Evolutionary conservation across 495 filamentous ascomycete genomes (phyloP), one percentile per base, ranked within the genome.

Genomic region (Trichocladium uniseriatum): DNA sequence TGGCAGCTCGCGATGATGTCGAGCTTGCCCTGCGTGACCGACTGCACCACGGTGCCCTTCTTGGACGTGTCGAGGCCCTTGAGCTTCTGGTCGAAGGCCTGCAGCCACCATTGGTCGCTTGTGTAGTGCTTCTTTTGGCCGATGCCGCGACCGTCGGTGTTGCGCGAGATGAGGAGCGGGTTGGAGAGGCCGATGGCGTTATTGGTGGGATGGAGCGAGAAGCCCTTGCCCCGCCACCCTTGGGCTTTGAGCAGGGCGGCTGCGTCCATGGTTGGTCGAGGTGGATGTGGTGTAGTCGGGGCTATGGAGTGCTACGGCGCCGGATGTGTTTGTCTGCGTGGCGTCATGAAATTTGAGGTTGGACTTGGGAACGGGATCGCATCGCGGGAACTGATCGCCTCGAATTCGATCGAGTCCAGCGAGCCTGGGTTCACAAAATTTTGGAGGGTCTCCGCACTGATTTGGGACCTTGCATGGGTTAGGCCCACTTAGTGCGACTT

Each of bases 181-280:
- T 76, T 77, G 11, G 76, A 74, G 7, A 91, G 75, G 22, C 86
- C 86, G 28, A 77, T 80, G 21, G 71, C 69, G 58, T 78, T 76
- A 70, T 69, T 65, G 39, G 79, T 79, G 10, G 82, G 76, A 61
- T 89, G 82, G 9, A 91, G 75, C 0, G 84, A 78, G 65, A 84
- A 80, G 55, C 86, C 86, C 22, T 77, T 74, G 52, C 86, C 86
- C 51, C 78, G 78, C 86, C 86, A 91, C 55, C 86, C 86, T 70
- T 86, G 83, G 59, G 77, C 75, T 51, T 79, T 79, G 51, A 91
- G 80, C 62, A 63, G 58, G 27, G 55, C 55, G 20, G 53, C 36
- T 4, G 61, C 61, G 58, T 64, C 49, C 61, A 64, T 64, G 48
- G 50, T 5, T 2, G 35, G 19, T 28, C 0, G 37, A 19, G 18